Base-by-base conservation (phyloP, 768 basidiomycete species). In the Suillus placidus region DNA sequence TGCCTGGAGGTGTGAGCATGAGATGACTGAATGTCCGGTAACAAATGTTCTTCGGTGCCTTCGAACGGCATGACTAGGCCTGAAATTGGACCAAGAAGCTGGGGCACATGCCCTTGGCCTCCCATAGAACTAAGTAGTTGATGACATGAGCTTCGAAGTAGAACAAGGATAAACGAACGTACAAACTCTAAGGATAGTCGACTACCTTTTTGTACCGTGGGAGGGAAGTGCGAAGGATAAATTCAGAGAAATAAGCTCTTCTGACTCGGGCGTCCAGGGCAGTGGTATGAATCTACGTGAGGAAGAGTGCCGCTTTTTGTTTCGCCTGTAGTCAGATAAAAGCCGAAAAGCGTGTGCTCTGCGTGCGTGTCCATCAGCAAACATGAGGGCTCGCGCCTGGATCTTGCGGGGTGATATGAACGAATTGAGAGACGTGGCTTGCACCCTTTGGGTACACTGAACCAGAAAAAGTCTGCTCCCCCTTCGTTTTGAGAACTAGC, bases 401-500 rank as follows among this genome's bases (percentile, higher is more conserved):
- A 64, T 70, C 43, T 62, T 49, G 68, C 65, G 65, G 75, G 68
- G 62, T 65, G 69, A 57, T 63, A 58, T 63, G 62, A 57, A 40
- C 35, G 54, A 38, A 62, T 62, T 63, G 30, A 61, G 52, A 60
- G 62, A 63, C 52, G 54, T 63, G 38, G 62, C 62, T 61, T 42
- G 40, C 30, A 43, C 51, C 62, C 12, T 63, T 42, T 60, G 62
- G 51, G 37, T 32, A 23, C 42, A 40, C 64, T 64, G 55, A 64
- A 64, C 43, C 57, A 63, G 64, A 62, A 66, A 58, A 68, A 57
- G 61, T 51, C 57, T 58, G 70, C 55, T 69, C 68, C 76, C 66
- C 76, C 76, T 68, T 57, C 64, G 71, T 75, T 74, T 75, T 72
- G 73, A 65, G 35, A 70, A 73, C 61, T 62, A 68, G 70, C 71